Evolutionary conservation across 2,329 filamentous ascomycete genomes (phyloP), one percentile per base, ranked within the genome.

Genomic region (Dothistroma septosporum): DNA sequence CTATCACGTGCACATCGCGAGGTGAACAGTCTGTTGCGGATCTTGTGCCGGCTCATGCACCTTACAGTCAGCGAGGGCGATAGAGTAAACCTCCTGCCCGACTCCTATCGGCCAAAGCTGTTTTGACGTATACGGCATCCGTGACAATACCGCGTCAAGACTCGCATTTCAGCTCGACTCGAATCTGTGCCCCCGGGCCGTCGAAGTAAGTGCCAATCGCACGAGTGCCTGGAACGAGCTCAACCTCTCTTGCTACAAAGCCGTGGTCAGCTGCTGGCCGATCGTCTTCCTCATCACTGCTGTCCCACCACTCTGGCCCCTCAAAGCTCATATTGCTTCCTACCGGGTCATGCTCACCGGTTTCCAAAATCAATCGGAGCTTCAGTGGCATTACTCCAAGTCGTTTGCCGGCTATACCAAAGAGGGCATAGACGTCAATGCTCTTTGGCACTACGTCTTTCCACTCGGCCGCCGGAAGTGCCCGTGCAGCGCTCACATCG

Each of bases 341-440:
- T 0, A 91, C 86, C 0, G 90, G 90, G 74, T 96, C 91, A 85
- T 89, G 91, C 74, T 97, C 92, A 21, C 91, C 90, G 9, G 92
- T 96, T 77, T 96, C 91, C 89, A 91, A 96, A 0, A 94, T 78
- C 53, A 97, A 74, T 46, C 80, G 82, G 62, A 93, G 77, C 47
- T 77, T 76, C 64, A 91, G 79, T 0, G 91, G 89, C 52, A 81
- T 76, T 11, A 89, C 67, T 0, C 76, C 79, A 69, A 95, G 91
- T n/a, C 88, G 73, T 65, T 84, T 87, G 0, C 87, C 88, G 0
- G 91, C 87, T 9, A 95, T 80, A 0, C 90, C 89, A 71, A 94
- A 89, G 16, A 96, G 83, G 2, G 86, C 83, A 69, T 97, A 97
- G 6, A 92, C 85, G 67, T 92, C 88, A 69, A 89, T 88, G 0